Conservation (phyloP, 495 filamentous ascomycete genomes). For the Cercophora scortea region DNA sequence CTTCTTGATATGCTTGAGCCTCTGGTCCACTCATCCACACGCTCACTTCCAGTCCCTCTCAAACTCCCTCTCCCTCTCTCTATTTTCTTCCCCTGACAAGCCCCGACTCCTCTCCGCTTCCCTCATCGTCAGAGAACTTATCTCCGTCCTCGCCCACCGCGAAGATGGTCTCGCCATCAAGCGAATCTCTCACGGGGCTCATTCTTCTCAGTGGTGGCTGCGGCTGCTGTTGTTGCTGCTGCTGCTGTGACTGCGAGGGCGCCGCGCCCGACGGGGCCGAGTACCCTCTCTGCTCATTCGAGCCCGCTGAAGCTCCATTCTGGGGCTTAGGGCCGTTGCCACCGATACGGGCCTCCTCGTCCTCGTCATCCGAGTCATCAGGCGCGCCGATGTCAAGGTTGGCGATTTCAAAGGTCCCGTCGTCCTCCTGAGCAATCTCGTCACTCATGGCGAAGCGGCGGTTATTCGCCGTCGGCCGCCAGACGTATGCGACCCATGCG, state of each 20-base stretch:
- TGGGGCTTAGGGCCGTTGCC: slow-evolving; percentile 16
- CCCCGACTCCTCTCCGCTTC: slow-evolving; percentile 57
- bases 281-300: neutral
- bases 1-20: too few relatives aligned
- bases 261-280: slow-evolving; percentile 1
- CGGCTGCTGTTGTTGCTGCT: slow-evolving; percentile 3
- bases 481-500: slow-evolving; percentile 88
- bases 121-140: slow-evolving; percentile 43
- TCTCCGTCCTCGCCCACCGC: slow-evolving; percentile 84
- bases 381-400: slow-evolving; percentile 64
- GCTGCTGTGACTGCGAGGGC: slow-evolving; percentile 6
- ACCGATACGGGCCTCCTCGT: slow-evolving; percentile 40
- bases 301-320: neutral
- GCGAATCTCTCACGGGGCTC: slow-evolving; percentile 49
- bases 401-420: slow-evolving; percentile 90
- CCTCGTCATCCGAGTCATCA: slow-evolving; percentile 60
- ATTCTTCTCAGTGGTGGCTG: slow-evolving; percentile 11
- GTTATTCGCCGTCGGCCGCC: slow-evolving; percentile 95
- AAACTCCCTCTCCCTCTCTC: neutral
- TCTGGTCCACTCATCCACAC: too few relatives aligned
- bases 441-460: slow-evolving; percentile 97
- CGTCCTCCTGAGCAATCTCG: slow-evolving; percentile 97
- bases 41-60: neutral
- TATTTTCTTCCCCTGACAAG: slow-evolving; percentile 51
- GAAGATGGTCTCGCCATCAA: slow-evolving; percentile 92